These are phyloP conservation scores for Cynara cardunculus DNA, from an alignment of 129 eudicot species.

Conservation along the genomic window DNA sequence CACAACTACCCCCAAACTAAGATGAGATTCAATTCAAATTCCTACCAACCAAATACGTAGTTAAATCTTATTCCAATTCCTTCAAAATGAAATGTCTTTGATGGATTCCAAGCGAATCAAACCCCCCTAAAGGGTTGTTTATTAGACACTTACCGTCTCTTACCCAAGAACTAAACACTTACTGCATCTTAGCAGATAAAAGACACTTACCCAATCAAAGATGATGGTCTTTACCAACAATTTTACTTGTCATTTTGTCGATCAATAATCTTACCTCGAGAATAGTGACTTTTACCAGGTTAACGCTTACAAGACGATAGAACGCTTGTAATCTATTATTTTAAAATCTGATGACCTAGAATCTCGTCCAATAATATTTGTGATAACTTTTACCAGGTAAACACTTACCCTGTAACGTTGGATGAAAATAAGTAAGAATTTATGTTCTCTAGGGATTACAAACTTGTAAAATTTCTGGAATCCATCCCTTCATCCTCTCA, in stretches of 20 bases:
- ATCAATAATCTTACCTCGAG: neutral
- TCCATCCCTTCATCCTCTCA: constrained; percentile 15
- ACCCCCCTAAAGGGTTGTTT: too few relatives aligned
- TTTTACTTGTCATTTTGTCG: neutral
- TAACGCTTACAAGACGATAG: neutral
- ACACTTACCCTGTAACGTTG: neutral
- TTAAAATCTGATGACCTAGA: neutral
- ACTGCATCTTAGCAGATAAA: too few relatives aligned
- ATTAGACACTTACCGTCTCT: too few relatives aligned
- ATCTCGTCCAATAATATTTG: neutral
- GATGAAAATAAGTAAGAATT: neutral
- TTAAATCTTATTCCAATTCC: too few relatives aligned
- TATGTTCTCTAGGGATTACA: constrained; percentile 19
- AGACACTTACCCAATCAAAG: too few relatives aligned
- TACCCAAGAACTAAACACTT: too few relatives aligned
- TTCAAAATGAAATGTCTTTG: too few relatives aligned
- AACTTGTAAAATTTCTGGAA: constrained; percentile 14
- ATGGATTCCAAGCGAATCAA: too few relatives aligned
- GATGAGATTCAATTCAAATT: too few relatives aligned
- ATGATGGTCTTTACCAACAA: too few relatives aligned
- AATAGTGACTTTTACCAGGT: neutral
- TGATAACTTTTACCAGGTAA: neutral
- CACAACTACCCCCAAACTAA: too few relatives aligned
- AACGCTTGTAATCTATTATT: neutral
- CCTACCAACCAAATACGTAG: too few relatives aligned